A percentile compares a stretch with the other conserved stretches of the same genome.
These are phyloP conservation scores for Fusarium graminum DNA, from an alignment of 2,329 filamentous ascomycete species.

Conservation along the genomic window DNA sequence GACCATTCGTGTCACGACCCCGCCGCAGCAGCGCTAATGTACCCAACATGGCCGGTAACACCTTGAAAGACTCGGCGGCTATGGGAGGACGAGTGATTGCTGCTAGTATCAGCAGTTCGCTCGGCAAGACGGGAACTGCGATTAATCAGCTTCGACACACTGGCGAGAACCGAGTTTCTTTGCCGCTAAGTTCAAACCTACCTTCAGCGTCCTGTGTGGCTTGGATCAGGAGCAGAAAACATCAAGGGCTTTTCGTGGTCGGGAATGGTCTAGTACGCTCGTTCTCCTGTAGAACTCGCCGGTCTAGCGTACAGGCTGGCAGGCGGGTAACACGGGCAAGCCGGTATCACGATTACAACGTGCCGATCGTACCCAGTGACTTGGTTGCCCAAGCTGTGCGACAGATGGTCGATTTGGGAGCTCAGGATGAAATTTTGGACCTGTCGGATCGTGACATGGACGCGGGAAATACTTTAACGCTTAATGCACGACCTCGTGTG, in stretches of 20 bases:
- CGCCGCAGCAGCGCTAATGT: conserved; percentile 62
- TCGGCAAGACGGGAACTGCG: conserved; percentile 78
- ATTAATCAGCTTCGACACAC: conserved; percentile 80
- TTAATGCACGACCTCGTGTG: conserved; percentile 57
- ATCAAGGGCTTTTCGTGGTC: conserved; percentile 73
- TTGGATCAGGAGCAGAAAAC: conserved; percentile 74
- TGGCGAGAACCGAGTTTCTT: conserved; percentile 79
- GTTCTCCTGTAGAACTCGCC: conserved; percentile 71
- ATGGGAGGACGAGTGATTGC: conserved; percentile 80
- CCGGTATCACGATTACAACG: conserved; percentile 74
- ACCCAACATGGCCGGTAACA: conserved; percentile 55
- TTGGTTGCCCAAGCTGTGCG: conserved; percentile 68
- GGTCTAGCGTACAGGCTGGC: conserved; percentile 65
- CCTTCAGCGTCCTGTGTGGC: conserved; percentile 72
- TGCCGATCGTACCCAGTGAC: conserved; percentile 73
- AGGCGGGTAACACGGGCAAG: conserved; percentile 67
- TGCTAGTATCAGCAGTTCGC: conserved; percentile 78
- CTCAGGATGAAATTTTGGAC: conserved; percentile 68
- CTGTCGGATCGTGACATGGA: conserved; percentile 67
- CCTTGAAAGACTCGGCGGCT: conserved; percentile 71
- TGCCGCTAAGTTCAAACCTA: conserved; percentile 68
- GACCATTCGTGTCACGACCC: conserved; percentile 68
- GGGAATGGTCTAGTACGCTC: conserved; percentile 75
- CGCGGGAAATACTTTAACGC: conserved; percentile 66
- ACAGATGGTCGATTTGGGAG: conserved; percentile 63